Evolutionary conservation across 768 basidiomycete species (phyloP).

Genomic region (Mycena albidolilacea): DNA sequence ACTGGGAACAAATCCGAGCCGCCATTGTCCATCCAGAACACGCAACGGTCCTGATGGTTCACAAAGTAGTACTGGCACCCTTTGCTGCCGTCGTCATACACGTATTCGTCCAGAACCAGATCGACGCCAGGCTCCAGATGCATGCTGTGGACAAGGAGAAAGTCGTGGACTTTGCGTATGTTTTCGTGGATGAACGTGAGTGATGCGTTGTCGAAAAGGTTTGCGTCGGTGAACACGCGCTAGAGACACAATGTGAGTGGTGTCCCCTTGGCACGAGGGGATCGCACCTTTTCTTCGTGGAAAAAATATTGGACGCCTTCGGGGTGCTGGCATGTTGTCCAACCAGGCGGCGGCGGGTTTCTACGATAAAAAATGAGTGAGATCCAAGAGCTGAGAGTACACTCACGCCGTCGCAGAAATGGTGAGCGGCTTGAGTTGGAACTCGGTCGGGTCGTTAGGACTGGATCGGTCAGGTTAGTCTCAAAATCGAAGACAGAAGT

Average conservation of each 20-base stretch:
- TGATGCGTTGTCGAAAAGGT: slow-evolving; percentile 58
- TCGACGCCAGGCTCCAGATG: slow-evolving; percentile 55
- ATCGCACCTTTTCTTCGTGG: slow-evolving; percentile 60
- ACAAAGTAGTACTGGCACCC: slow-evolving; percentile 47
- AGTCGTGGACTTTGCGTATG: slow-evolving; percentile 47
- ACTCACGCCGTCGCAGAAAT: slow-evolving; percentile 24
- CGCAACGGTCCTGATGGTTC: slow-evolving; percentile 58
- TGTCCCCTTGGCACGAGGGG: neutral
- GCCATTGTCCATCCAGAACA: slow-evolving; percentile 70
- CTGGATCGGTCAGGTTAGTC: neutral
- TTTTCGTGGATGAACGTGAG: slow-evolving; percentile 54
- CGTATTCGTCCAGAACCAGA: slow-evolving; percentile 62
- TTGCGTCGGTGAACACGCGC: slow-evolving; percentile 70
- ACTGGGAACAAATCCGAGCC: slow-evolving; percentile 48
- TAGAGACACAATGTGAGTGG: slow-evolving; percentile 38
- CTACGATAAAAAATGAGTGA: neutral
- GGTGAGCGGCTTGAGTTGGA: slow-evolving; percentile 27
- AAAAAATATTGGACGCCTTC: slow-evolving; percentile 76
- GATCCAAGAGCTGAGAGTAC: neutral
- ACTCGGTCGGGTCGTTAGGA: slow-evolving; percentile 22
- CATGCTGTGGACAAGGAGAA: slow-evolving; percentile 43
- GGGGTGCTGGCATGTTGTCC: slow-evolving; percentile 67
- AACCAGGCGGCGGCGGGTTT: slow-evolving; percentile 50
- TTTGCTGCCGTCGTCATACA: slow-evolving; percentile 36
- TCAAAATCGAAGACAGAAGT: too few species aligned